Evolutionary conservation across 805 yeast species (phyloP), one percentile per base, ranked within the genome.

Genomic region (Spathaspora girioi): DNA sequence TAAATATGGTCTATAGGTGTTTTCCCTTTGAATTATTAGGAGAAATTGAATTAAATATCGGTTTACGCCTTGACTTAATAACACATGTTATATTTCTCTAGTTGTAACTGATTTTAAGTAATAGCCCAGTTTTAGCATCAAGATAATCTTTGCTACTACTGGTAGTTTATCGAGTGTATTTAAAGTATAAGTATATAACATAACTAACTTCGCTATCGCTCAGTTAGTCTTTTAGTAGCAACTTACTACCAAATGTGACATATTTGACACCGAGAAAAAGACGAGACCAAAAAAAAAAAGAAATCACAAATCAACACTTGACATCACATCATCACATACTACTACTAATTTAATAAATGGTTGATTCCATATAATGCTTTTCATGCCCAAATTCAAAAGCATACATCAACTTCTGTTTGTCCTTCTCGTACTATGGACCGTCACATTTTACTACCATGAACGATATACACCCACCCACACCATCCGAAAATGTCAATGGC

Each of bases 401-500:
- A 58, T 59, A 19, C 63, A 65, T 51, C 70, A 66, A 35, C 50
- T 70, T 15, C 48, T 68, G 47, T 52, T 60, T 17, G 49, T 61
- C 5, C 55, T 69, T 19, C 45, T 62, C 14, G 7, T 56, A 18
- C 43, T 55, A 17, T 73, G 77, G 76, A 47, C 65, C n/a, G 50
- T 58, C 2, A 53, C 65, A 8, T 71, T 73, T 52, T 38, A 62
- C 11, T 56, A 63, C 47, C 70, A 70, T 51, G 78, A 73, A 53
- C 61, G 70, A 49, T 46, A 63, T 11, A 54, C 63, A 20, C 76
- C 78, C 2, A 43, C 51, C 18, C 50, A 45, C 17, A 46, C 59
- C 1, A 74, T 73, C 4, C 48, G 53, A 20, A 50, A 51, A 12
- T 73, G 78, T 50, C 49, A 48, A 15, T 73, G 78, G 78, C 62